Evolutionary conservation across 257 asterid species (phyloP).

Genomic region (Nicotiana knightiana): DNA sequence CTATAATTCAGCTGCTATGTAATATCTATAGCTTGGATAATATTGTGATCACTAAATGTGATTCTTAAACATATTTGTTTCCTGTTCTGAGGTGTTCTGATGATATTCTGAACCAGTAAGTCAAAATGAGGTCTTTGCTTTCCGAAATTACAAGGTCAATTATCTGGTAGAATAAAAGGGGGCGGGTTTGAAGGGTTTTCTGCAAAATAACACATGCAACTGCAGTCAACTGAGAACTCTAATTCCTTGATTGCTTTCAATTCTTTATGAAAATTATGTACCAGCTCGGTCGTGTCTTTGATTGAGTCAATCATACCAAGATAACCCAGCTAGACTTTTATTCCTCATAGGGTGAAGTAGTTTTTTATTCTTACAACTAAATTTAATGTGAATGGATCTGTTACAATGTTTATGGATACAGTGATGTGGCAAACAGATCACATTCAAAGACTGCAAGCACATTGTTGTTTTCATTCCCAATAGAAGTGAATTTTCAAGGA

Average conservation of each 20-base stretch:
- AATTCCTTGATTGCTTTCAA: background rate
- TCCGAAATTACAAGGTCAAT: background rate
- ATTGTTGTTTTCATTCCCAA: background rate
- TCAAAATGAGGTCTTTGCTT: background rate
- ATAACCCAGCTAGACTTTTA: too few relatives aligned
- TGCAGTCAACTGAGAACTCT: background rate
- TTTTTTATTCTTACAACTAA: too few relatives aligned
- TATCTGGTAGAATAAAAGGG: background rate
- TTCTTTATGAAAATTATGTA: background rate
- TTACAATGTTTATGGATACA: too few relatives aligned
- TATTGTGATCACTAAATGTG: background rate
- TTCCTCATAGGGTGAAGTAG: too few relatives aligned
- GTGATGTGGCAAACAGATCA: too few relatives aligned
- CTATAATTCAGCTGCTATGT: background rate
- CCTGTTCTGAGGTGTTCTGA: background rate
- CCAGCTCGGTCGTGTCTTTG: background rate
- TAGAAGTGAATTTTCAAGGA: background rate
- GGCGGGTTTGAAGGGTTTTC: background rate
- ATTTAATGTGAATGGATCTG: too few relatives aligned
- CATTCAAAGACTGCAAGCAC: too few relatives aligned
- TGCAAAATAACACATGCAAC: background rate
- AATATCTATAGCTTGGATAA: background rate
- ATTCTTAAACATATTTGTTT: background rate
- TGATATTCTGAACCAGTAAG: background rate
- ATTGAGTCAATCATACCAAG: too few relatives aligned